A percentile compares a stretch with the other conserved stretches of the same genome.
Evolutionary conservation across 169 alveolate genomes (phyloP).

Genomic region (Amoebophrya sp.): DNA sequence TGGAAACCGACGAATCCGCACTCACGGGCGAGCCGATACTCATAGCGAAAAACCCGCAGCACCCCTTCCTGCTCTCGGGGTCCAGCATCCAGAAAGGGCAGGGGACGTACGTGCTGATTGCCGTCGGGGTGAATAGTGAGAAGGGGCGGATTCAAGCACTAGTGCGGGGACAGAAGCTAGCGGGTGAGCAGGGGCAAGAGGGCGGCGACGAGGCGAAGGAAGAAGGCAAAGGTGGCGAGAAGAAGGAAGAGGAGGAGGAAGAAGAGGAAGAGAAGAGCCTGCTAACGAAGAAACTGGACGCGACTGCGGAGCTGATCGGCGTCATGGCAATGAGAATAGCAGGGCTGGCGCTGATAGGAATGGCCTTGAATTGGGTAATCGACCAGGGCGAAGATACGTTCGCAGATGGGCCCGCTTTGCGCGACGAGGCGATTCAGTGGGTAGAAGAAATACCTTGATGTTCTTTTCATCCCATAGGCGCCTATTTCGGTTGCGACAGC

Average conservation of each 20-base stretch:
- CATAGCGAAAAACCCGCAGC: constrained; percentile 37
- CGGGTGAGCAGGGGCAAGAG: not conserved
- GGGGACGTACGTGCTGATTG: not conserved
- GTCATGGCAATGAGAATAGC: not conserved
- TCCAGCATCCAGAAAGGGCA: not conserved
- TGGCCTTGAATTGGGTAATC: constrained; percentile 17
- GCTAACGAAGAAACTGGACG: constrained; percentile 11
- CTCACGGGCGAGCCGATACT: constrained; percentile 73
- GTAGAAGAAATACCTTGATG: too few species aligned
- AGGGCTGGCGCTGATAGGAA: constrained; percentile 31
- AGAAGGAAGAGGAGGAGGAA: constrained; percentile 9
- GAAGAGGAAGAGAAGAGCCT: constrained; percentile 15
- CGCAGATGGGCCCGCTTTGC: not conserved
- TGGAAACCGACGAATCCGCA: constrained; percentile 64
- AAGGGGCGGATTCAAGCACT: constrained; percentile 1
- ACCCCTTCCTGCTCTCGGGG: not conserved
- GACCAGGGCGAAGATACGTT: not conserved
- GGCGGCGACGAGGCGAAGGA: not conserved
- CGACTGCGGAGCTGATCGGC: constrained; percentile 10
- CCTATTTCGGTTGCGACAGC: too few species aligned
- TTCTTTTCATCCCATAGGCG: too few species aligned
- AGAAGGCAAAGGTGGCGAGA: not conserved
- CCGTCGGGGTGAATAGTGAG: constrained; percentile 12
- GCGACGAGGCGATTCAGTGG: not conserved
- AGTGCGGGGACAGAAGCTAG: too few species aligned